phyloP scores from a whole-genome alignment of 306 rosid genomes.

The Vicia faba region DNA sequence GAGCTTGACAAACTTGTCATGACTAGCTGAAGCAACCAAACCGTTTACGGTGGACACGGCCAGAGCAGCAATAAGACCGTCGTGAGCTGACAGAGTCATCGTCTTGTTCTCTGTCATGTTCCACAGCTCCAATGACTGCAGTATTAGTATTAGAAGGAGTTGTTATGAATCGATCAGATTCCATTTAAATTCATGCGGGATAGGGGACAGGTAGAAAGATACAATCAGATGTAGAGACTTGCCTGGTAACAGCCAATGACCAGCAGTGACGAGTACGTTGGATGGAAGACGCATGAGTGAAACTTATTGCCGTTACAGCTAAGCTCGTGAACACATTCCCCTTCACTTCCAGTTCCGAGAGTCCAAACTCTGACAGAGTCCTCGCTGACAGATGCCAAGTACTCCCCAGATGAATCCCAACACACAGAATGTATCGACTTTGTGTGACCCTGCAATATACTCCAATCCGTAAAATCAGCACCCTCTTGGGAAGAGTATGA shows the following conservation, averaged over 20 bases:
- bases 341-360: constrained; percentile 80
- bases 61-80: constrained; percentile 78
- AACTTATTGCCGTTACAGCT: constrained; percentile 86
- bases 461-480: constrained; percentile 35
- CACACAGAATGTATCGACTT: constrained; percentile 76
- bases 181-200: too few relatives aligned
- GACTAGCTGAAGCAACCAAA: constrained; percentile 94
- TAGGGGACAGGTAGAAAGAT: too few relatives aligned
- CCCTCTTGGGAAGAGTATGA: not conserved
- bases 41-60: constrained; percentile 82
- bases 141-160: not conserved
- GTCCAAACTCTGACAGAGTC: constrained; percentile 96
- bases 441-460: constrained; percentile 74
- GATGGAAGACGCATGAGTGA: constrained; percentile 91
- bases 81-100: constrained; percentile 87
- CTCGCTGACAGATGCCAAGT: constrained; percentile 90
- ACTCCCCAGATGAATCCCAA: constrained; percentile 95
- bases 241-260: constrained; percentile 97
- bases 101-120: constrained; percentile 90
- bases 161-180: too few relatives aligned
- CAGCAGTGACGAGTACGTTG: constrained; percentile 71
- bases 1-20: constrained; percentile 84
- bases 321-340: constrained; percentile 85
- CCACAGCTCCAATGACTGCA: constrained; percentile 98
- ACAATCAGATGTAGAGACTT: constrained; percentile 37